These are phyloP conservation scores for Phytophthora melonis DNA, from an alignment of 352 stramenopile species.

Conservation along the genomic window DNA sequence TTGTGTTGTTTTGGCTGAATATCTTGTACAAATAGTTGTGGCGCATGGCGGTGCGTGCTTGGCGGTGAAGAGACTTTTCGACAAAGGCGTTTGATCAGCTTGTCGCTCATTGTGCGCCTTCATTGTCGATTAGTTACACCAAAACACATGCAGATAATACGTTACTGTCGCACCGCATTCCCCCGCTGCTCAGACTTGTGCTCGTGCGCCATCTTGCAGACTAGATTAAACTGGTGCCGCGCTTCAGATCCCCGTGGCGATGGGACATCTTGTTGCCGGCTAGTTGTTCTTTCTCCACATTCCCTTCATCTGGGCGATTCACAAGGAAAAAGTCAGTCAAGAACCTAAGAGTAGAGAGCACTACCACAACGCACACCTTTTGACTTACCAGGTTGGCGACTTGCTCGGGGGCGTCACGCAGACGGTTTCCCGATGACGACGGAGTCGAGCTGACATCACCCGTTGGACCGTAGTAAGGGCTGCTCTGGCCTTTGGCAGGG, in stretches of 20 bases:
- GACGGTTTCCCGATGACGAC: slow-evolving; percentile 30
- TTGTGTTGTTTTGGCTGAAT: slow-evolving; percentile 48
- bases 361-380: slow-evolving; percentile 25
- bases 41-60: slow-evolving; percentile 34
- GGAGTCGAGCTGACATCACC: slow-evolving; percentile 44
- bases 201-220: slow-evolving; percentile 41
- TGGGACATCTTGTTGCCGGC: slow-evolving; percentile 20
- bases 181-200: slow-evolving; percentile 31
- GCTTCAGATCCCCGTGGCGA: slow-evolving; percentile 20
- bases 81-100: slow-evolving; percentile 25
- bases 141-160: slow-evolving; percentile 57
- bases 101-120: slow-evolving; percentile 34
- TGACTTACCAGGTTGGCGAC: slow-evolving; percentile 60
- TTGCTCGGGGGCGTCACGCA: slow-evolving; percentile 57
- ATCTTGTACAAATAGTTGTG: slow-evolving; percentile 57
- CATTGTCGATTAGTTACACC: slow-evolving; percentile 50
- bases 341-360: neutral
- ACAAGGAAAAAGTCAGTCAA: slow-evolving; percentile 14
- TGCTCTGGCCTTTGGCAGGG: slow-evolving; percentile 53
- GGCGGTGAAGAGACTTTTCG: slow-evolving; percentile 30
- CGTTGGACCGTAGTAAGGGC: slow-evolving; percentile 48
- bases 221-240: slow-evolving; percentile 39
- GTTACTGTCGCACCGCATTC: slow-evolving; percentile 52
- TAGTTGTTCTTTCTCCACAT: slow-evolving; percentile 88
- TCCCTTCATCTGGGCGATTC: slow-evolving; percentile 68